Percentiles rank a stretch among this genome's conserved stretches.
phyloP scores from a whole-genome alignment of 1,284 basidiomycete species.

The Malassezia japonica region DNA sequence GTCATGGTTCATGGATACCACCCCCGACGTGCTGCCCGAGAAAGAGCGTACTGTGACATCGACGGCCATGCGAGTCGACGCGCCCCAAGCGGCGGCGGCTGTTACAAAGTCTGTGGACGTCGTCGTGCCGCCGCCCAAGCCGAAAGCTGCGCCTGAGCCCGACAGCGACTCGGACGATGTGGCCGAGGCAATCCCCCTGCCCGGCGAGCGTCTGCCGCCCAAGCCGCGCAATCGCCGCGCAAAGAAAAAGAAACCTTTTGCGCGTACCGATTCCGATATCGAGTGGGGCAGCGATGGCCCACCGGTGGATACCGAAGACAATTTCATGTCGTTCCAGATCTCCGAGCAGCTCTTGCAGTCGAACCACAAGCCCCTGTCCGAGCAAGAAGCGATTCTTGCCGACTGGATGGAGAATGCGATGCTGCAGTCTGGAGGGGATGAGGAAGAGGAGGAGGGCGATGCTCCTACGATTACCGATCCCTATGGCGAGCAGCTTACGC shows the following conservation, averaged over 20 bases:
- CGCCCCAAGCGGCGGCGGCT: too few species aligned
- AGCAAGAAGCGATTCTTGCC: constrained; percentile 35
- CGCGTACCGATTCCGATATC: constrained; percentile 30
- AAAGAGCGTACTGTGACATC: too few species aligned
- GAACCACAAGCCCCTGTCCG: constrained; percentile 16
- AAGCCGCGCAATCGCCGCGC: not conserved
- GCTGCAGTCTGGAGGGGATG: not conserved
- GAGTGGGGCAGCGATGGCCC: constrained; percentile 44
- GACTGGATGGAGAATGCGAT: constrained; percentile 44
- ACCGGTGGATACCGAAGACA: constrained; percentile 11
- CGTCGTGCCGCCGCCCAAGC: too few species aligned
- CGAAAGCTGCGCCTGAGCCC: too few species aligned
- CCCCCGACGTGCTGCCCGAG: too few species aligned
- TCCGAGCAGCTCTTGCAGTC: constrained; percentile 4
- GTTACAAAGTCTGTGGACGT: too few species aligned
- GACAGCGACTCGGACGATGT: too few species aligned
- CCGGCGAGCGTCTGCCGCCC: too few species aligned
- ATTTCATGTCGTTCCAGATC: constrained; percentile 6
- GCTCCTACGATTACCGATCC: constrained; percentile 6
- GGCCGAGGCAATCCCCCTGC: too few species aligned
- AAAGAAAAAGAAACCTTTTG: constrained; percentile 10
- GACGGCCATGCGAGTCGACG: too few species aligned
- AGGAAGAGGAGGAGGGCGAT: constrained; percentile 14
- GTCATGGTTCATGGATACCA: too few species aligned
- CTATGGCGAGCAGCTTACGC: not conserved